Conservation (phyloP, 2,329 filamentous ascomycete genomes). For the Monosporascus sp. region DNA sequence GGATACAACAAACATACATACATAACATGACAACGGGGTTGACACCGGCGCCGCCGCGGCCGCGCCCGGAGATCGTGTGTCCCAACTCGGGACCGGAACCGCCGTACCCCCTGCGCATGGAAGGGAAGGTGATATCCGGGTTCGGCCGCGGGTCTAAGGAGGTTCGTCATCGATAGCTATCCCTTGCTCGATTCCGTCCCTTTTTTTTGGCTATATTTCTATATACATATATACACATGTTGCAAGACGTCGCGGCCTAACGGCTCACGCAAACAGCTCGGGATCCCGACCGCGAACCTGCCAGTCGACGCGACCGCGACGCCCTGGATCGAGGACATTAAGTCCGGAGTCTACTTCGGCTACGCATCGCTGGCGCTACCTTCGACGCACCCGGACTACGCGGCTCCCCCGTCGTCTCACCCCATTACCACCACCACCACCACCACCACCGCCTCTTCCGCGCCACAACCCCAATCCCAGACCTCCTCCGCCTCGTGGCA, state of each 20-base stretch:
- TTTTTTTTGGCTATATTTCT: neutral
- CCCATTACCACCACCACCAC: conserved; percentile 15
- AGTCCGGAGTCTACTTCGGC: conserved; percentile 89
- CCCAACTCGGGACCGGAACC: conserved; percentile 64
- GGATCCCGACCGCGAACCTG: conserved; percentile 94
- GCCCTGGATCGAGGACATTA: conserved; percentile 57
- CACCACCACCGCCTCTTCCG: conserved; percentile 13
- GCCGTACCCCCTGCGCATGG: conserved; percentile 79
- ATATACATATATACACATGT: neutral
- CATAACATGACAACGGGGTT: neutral
- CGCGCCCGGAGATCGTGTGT: conserved; percentile 66
- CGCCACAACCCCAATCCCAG: conserved; percentile 17
- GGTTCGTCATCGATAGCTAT: conserved; percentile 38
- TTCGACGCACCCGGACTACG: conserved; percentile 37
- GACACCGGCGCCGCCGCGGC: conserved; percentile 4
- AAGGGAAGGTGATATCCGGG: conserved; percentile 83
- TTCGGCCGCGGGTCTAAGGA: conserved; percentile 94
- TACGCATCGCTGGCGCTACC: conserved; percentile 70
- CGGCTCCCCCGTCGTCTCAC: conserved; percentile 2
- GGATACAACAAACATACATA: neutral
- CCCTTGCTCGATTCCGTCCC: neutral
- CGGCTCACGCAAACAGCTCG: conserved; percentile 54
- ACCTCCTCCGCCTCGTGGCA: conserved; percentile 16
- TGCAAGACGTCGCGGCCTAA: neutral
- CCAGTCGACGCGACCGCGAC: conserved; percentile 59